A percentile compares a stretch with the other conserved stretches of the same genome.
phyloP scores from a whole-genome alignment of 305 asterid species.

The Fraxinus sp. region DNA sequence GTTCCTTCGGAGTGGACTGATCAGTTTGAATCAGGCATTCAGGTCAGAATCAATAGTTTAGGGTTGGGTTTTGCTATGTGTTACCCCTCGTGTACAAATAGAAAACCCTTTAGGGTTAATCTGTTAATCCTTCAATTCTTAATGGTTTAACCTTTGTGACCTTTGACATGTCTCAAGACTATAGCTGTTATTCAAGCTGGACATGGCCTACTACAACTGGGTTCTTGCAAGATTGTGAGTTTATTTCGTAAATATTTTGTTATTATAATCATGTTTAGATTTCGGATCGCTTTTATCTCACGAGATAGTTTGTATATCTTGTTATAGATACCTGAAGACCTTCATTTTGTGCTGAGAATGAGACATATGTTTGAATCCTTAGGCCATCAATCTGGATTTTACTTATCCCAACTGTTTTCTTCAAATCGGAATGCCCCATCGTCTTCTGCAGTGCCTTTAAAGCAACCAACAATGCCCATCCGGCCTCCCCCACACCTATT shows the following conservation, averaged over 20 bases:
- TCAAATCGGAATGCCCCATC: slow-evolving; percentile 66
- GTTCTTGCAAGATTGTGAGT: slow-evolving; percentile 97
- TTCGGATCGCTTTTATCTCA: neutral
- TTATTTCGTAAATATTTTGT: neutral
- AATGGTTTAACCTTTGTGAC: slow-evolving; percentile 8
- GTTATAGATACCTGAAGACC: slow-evolving; percentile 85
- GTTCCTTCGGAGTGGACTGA: slow-evolving; percentile 97
- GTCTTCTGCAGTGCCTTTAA: slow-evolving; percentile 54
- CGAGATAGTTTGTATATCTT: neutral
- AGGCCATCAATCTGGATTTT: slow-evolving; percentile 91
- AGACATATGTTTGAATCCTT: slow-evolving; percentile 91
- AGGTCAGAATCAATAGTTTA: slow-evolving; percentile 47
- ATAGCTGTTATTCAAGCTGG: slow-evolving; percentile 99
- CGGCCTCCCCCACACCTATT: slow-evolving; percentile 68
- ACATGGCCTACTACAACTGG: slow-evolving; percentile 94
- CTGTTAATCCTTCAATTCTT: neutral
- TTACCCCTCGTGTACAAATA: too few relatives aligned
- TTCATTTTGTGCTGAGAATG: slow-evolving; percentile 96
- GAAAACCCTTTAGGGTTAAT: neutral
- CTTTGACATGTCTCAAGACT: slow-evolving; percentile 49
- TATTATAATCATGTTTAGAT: neutral
- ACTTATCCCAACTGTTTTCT: slow-evolving; percentile 86
- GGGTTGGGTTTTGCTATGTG: too few relatives aligned
- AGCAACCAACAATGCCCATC: slow-evolving; percentile 58
- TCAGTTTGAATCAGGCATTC: slow-evolving; percentile 98